A percentile compares a stretch with the other conserved stretches of the same genome.
phyloP scores from a whole-genome alignment of 208 protist species.

The Leishmania martiniquensis region DNA sequence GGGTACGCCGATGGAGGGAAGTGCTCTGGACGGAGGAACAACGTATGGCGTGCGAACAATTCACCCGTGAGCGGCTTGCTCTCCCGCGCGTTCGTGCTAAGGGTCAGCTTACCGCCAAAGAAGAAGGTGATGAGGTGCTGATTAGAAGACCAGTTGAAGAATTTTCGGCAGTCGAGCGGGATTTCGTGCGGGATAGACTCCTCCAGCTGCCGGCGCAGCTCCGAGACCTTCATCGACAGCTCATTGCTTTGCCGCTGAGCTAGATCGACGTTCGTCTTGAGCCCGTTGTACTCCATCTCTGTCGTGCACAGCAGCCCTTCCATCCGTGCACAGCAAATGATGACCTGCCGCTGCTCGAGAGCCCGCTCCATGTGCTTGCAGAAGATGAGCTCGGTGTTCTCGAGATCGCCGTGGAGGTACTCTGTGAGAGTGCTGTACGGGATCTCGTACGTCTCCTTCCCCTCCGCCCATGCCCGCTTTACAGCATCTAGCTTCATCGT shows the following conservation, averaged over 20 bases:
- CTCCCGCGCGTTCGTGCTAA: constrained; percentile 84
- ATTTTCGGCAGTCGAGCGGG: constrained; percentile 81
- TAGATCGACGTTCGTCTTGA: constrained; percentile 91
- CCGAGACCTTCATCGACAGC: constrained; percentile 70
- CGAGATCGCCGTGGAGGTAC: constrained; percentile 91
- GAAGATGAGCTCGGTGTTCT: constrained; percentile 94
- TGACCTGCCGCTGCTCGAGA: constrained; percentile 77
- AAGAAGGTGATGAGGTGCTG: constrained; percentile 88
- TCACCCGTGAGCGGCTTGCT: constrained; percentile 84
- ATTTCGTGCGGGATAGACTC: constrained; percentile 83
- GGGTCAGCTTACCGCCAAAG: constrained; percentile 91
- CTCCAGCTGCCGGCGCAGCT: constrained; percentile 67
- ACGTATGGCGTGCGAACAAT: constrained; percentile 78
- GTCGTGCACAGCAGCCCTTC: constrained; percentile 91
- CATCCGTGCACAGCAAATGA: constrained; percentile 88
- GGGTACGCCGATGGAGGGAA: constrained; percentile 59
- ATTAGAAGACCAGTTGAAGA: constrained; percentile 95
- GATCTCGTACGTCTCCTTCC: constrained; percentile 92
- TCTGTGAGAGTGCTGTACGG: constrained; percentile 79
- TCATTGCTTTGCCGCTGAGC: constrained; percentile 81
- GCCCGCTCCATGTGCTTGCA: constrained; percentile 89
- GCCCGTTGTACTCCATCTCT: constrained; percentile 95
- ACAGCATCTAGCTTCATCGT: constrained; percentile 89
- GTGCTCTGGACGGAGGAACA: constrained; percentile 53
- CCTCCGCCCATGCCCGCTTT: constrained; percentile 89